Evolutionary conservation across 345 rosid genomes (phyloP).

Genomic region (Microcos paniculata): DNA sequence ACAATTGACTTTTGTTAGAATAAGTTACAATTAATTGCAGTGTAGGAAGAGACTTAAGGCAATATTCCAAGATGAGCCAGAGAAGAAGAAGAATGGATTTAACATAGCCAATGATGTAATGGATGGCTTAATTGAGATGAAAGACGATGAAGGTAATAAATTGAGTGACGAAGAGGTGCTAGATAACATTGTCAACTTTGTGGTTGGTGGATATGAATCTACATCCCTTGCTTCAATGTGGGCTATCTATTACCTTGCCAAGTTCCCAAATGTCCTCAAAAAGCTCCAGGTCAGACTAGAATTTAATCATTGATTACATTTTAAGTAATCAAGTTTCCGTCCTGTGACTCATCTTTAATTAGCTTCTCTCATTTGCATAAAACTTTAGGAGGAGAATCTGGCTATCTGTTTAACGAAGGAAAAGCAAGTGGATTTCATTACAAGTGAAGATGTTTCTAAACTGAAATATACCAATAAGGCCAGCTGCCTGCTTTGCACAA

Average conservation of each 20-base stretch:
- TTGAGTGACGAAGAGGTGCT: conserved; percentile 40
- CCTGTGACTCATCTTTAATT: neutral
- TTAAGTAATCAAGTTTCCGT: too few species aligned
- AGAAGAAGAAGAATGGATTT: conserved; percentile 31
- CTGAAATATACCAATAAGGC: conserved; percentile 42
- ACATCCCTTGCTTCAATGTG: conserved; percentile 35
- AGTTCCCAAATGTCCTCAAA: conserved; percentile 28
- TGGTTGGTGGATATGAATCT: conserved; percentile 35
- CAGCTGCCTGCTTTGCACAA: neutral
- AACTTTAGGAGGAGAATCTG: conserved; percentile 40
- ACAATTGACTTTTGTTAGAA: neutral
- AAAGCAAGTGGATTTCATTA: conserved; percentile 35
- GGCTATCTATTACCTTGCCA: conserved; percentile 43
- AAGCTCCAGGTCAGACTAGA: conserved; percentile 32
- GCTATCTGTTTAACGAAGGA: neutral
- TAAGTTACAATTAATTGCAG: neutral
- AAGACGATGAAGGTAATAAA: conserved; percentile 34
- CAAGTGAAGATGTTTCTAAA: conserved; percentile 32
- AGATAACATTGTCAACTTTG: conserved; percentile 37
- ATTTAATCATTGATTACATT: too few species aligned
- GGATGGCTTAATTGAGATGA: conserved; percentile 39
- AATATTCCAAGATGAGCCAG: conserved; percentile 21
- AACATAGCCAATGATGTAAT: conserved; percentile 29
- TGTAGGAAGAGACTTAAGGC: conserved; percentile 28
- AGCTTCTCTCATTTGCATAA: too few species aligned